Evolutionary conservation across 257 asterid species (phyloP), one percentile per base, ranked within the genome.

Genomic region (Oldenlandia corymbosa): DNA sequence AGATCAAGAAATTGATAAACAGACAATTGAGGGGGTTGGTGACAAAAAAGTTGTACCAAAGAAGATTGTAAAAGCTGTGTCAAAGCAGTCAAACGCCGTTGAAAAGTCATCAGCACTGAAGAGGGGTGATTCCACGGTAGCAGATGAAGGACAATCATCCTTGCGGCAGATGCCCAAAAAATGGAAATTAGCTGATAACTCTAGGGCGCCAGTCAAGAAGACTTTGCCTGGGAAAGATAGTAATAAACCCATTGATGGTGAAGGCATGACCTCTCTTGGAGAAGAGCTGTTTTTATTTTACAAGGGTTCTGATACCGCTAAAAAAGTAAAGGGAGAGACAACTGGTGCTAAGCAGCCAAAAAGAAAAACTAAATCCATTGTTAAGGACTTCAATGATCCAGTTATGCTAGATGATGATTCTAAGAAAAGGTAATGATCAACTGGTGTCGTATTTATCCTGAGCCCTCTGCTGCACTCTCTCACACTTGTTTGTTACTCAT

Each of bases 371-470:
- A 76, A 73, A 69, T 71, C 77, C 31, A 55, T 61, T 60, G 64
- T 69, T 45, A 81, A 72, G 69, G 82, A 70, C 64, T 31, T 27
- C 57, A 64, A 71, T 72, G 23, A 55, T 60, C 36, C 79, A 61
- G 17, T 43, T 39, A 63, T 43, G 57, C 81, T 87, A 64, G 93
- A 89, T 76, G 82, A 80, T 27, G 85, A 81, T 58, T 59, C 87
- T 27, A 68, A 67, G 80, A 76, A 70, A 81, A 86, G 99, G 97
- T 87, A 45, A 34, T 53, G 34, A n/a, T n/a, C n/a, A n/a, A n/a
- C n/a, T n/a, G n/a, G n/a, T n/a, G n/a, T n/a, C n/a, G n/a, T n/a
- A n/a, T n/a, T n/a, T n/a, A n/a, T n/a, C n/a, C n/a, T n/a, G n/a
- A 10, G 34, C 21, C 37, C 5, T 58, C 39, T 23, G 11, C 21